Evolutionary conservation across 2,329 filamentous ascomycete genomes (phyloP), one percentile per base, ranked within the genome.

Genomic region (Gnomoniopsis sp.): DNA sequence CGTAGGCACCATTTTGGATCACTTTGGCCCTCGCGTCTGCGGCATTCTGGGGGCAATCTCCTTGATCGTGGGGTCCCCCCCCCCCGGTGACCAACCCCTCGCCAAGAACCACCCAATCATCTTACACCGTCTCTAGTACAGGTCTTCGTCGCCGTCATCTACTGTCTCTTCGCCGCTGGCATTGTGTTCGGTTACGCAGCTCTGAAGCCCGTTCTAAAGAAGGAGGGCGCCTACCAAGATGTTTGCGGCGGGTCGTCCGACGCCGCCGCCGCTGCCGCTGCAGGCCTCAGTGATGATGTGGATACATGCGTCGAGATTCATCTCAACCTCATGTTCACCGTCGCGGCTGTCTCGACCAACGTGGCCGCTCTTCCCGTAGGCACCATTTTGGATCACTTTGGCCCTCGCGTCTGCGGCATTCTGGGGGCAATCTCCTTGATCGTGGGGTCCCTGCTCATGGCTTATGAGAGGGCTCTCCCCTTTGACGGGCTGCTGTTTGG

Each of bases 241-340:
- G 73, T 79, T 36, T 95, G 90, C 68, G 63, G 69, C 46, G 34
- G 33, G 3, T 6, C 19, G 7, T 48, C 44, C 52, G 22, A 11
- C 15, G 15, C 26, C 19, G 69, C 68, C 41, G 66, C 62, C 30
- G 67, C 64, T 19, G 59, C 65, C 10, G 47, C 58, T 17, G 62
- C 66, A 7, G 54, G 58, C 7, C 53, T 58, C 6, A 58, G 66
- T 2, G 63, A 68, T 4, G 53, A 49, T n/a, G 66, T 67, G 17
- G 67, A 79, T 30, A 75, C 71, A n/a, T 83, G 72, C 69, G 74
- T 79, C 59, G 83, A 85, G 67, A 83, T 86, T 55, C 80, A 80
- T 60, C 81, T 96, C 58, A 96, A 96, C 71, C 77, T 96, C 65
- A 96, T 96, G 90, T 96, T 96, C 78, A 96, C 91, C 6, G 83